These are phyloP conservation scores for Aspergillus diversus DNA, from an alignment of 495 filamentous ascomycete genomes.

Conservation along the genomic window DNA sequence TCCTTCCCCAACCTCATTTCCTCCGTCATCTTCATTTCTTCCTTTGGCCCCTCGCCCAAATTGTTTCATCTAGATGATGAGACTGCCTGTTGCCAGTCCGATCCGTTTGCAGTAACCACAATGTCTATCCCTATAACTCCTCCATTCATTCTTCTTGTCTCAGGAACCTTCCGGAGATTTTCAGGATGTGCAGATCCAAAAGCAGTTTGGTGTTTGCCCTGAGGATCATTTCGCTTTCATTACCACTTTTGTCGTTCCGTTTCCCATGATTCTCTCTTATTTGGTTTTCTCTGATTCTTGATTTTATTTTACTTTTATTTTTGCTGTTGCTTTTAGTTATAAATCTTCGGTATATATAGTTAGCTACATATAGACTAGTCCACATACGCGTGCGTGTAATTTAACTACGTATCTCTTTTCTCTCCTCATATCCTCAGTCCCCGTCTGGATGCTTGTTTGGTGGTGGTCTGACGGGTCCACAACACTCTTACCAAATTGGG, in stretches of 20 bases:
- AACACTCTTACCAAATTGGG: not conserved
- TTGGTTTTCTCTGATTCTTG: not conserved
- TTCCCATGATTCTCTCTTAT: not conserved
- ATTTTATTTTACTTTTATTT: no score
- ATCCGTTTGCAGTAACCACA: constrained; percentile 23
- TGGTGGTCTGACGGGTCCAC: not conserved
- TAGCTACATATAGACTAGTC: no score
- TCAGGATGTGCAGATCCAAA: not conserved
- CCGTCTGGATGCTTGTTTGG: no score
- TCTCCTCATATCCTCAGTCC: no score
- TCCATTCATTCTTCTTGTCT: constrained; percentile 5
- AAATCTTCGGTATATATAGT: no score
- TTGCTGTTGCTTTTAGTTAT: no score
- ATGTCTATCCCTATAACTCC: constrained; percentile 26
- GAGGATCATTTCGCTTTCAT: not conserved
- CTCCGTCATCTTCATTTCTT: not conserved
- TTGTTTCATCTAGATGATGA: constrained; percentile 22
- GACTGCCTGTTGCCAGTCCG: constrained; percentile 3
- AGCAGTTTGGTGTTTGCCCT: not conserved
- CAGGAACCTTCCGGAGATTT: constrained; percentile 2
- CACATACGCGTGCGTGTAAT: no score
- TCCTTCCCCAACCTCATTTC: not conserved
- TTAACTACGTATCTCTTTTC: no score
- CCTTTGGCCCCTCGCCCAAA: not conserved
- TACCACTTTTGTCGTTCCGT: not conserved